Evolutionary conservation across 495 filamentous ascomycete genomes (phyloP).

Genomic region (Trichoderma reesei): DNA sequence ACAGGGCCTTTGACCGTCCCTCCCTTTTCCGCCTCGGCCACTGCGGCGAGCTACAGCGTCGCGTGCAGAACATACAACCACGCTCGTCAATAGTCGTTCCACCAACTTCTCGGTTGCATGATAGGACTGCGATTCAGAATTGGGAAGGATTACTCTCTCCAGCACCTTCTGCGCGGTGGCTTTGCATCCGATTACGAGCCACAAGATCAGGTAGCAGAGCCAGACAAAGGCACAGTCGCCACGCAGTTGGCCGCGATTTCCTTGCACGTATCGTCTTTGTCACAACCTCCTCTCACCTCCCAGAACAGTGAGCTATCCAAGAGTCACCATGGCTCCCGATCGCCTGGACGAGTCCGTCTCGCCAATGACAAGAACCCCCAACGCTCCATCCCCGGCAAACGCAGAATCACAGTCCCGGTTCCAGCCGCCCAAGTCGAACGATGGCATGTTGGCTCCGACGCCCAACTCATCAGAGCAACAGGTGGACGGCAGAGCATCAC

Average conservation of each 20-base stretch:
- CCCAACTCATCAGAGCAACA: background rate
- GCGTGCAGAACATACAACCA: background rate
- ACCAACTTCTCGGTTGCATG: background rate
- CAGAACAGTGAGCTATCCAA: background rate
- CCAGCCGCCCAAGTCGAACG: background rate
- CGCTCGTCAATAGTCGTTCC: background rate
- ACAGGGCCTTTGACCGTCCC: background rate
- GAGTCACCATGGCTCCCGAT: background rate
- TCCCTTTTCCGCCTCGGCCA: constrained; percentile 7
- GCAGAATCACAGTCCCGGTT: background rate
- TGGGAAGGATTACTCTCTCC: background rate
- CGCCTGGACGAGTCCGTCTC: constrained; percentile 9
- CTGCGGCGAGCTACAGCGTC: background rate
- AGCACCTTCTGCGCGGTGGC: background rate
- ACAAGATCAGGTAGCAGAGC: background rate
- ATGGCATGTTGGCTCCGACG: background rate
- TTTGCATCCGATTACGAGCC: background rate
- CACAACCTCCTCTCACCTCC: background rate
- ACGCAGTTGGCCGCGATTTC: background rate
- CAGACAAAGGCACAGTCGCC: background rate
- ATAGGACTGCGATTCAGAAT: background rate
- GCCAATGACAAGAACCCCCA: constrained; percentile 10
- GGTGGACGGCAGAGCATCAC: background rate
- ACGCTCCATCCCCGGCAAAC: background rate
- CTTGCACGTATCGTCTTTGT: background rate